Percentiles rank a stretch among this genome's conserved stretches.
These are phyloP conservation scores for Trichopus zeylanicus DNA, from an alignment of 116 monocot species.

Conservation along the genomic window DNA sequence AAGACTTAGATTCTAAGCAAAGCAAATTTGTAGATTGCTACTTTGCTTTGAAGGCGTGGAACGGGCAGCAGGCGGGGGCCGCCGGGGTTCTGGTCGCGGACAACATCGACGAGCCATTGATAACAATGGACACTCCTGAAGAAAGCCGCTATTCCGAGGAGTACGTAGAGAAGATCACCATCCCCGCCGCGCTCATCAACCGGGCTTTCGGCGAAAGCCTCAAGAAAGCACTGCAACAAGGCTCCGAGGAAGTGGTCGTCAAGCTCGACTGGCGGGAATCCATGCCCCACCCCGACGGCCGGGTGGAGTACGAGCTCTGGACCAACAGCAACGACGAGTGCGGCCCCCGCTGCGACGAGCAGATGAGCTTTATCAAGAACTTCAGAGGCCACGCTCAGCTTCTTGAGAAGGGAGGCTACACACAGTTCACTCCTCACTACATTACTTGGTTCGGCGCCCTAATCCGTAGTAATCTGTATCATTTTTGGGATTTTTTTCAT, in stretches of 20 bases:
- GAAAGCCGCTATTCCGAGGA: conserved; percentile 29
- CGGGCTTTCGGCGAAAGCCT: conserved; percentile 46
- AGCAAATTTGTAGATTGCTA: conserved; percentile 42
- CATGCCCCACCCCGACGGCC: conserved; percentile 76
- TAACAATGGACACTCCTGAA: conserved; percentile 83
- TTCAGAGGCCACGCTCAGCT: conserved; percentile 83
- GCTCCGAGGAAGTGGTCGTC: conserved; percentile 45
- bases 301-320: conserved; percentile 91
- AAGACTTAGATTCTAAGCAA: conserved; percentile 7
- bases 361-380: conserved; percentile 54
- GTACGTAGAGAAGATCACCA: conserved; percentile 50
- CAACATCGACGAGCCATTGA: conserved; percentile 55
- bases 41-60: conserved; percentile 80
- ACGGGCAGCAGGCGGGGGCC: conserved; percentile 69
- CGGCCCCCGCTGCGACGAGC: conserved; percentile 67
- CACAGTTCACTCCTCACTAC: conserved; percentile 76
- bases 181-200: conserved; percentile 67
- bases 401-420: conserved; percentile 55
- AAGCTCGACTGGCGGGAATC: conserved; percentile 83
- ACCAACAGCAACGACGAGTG: conserved; percentile 90
- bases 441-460: too few species aligned
- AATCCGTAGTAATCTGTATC: too few species aligned
- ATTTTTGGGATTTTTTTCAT: too few species aligned
- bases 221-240: conserved; percentile 38
- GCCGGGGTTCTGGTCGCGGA: conserved; percentile 72